phyloP scores from a whole-genome alignment of 2,329 filamentous ascomycete genomes.

The Zasmidium citrigriseum region DNA sequence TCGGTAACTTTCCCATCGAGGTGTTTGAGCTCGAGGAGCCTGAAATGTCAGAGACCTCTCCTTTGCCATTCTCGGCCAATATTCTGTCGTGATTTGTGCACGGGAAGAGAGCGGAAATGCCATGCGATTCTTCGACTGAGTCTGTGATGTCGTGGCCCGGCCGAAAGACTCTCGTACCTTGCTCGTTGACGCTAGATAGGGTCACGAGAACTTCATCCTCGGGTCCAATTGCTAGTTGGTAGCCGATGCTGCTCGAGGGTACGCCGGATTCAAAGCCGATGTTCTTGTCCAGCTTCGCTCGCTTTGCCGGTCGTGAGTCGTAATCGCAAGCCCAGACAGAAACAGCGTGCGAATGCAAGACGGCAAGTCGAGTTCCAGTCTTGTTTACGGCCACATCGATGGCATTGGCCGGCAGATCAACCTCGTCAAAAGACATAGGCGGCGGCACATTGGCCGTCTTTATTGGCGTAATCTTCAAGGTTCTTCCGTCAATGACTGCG shows the following conservation, averaged over 20 bases:
- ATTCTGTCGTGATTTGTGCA: conserved; percentile 23
- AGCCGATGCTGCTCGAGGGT: background rate
- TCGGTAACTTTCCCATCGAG: conserved; percentile 21
- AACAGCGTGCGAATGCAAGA: conserved; percentile 68
- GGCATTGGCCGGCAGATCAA: conserved; percentile 62
- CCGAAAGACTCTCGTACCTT: conserved; percentile 5
- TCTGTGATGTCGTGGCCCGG: background rate
- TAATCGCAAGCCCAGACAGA: conserved; percentile 71
- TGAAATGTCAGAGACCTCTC: conserved; percentile 12
- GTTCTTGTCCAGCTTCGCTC: conserved; percentile 42
- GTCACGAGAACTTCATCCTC: conserved; percentile 40
- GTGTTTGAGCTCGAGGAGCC: background rate
- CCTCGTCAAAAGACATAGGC: conserved; percentile 83
- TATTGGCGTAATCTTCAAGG: conserved; percentile 81
- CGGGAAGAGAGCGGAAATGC: conserved; percentile 11
- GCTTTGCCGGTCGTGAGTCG: conserved; percentile 52
- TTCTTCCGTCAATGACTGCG: conserved; percentile 80
- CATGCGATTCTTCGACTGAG: conserved; percentile 21
- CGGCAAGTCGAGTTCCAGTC: conserved; percentile 65
- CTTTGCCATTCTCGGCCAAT: conserved; percentile 24
- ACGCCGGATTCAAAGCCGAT: conserved; percentile 9
- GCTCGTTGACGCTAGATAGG: conserved; percentile 25
- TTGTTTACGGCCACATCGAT: conserved; percentile 75
- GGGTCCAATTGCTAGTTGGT: conserved; percentile 49
- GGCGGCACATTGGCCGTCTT: conserved; percentile 83